These are phyloP conservation scores for Naganishia liquefaciens DNA, from an alignment of 1,284 basidiomycete species.

Conservation along the genomic window DNA sequence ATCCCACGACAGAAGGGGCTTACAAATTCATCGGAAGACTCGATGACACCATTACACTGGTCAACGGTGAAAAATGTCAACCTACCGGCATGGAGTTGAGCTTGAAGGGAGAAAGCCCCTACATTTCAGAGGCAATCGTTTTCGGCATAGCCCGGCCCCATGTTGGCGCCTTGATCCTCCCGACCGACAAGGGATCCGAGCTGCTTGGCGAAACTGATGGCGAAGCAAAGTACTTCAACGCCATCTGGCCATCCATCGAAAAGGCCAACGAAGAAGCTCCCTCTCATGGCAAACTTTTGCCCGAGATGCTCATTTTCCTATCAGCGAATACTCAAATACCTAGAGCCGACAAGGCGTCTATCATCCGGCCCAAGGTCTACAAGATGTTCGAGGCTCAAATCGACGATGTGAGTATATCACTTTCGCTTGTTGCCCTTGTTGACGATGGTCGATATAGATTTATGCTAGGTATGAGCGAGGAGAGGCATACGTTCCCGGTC, in stretches of 20 bases:
- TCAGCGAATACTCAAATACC: slow-evolving; percentile 55
- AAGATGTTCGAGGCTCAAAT: slow-evolving; percentile 56
- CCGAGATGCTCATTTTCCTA: slow-evolving; percentile 57
- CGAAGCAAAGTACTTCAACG: slow-evolving; percentile 51
- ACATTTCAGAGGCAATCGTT: slow-evolving; percentile 60
- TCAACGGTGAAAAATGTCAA: slow-evolving; percentile 62
- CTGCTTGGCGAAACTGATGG: slow-evolving; percentile 34
- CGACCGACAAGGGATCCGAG: slow-evolving; percentile 57
- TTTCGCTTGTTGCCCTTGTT: background rate
- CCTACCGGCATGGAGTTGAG: slow-evolving; percentile 56
- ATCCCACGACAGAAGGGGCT: slow-evolving; percentile 55
- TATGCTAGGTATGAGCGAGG: slow-evolving; percentile 28
- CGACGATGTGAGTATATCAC: slow-evolving; percentile 24
- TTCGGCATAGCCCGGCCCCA: slow-evolving; percentile 63
- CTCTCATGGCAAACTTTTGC: slow-evolving; percentile 57
- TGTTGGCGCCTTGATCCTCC: slow-evolving; percentile 62
- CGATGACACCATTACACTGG: slow-evolving; percentile 60
- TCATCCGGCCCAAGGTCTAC: slow-evolving; percentile 57
- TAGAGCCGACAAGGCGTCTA: slow-evolving; percentile 58
- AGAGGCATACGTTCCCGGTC: slow-evolving; percentile 27
- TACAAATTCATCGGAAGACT: slow-evolving; percentile 64
- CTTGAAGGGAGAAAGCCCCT: slow-evolving; percentile 51
- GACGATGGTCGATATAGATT: background rate
- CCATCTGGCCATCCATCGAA: slow-evolving; percentile 56
- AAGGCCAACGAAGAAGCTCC: slow-evolving; percentile 58